Percentiles rank a stretch among this genome's conserved stretches.
phyloP scores from a whole-genome alignment of 768 basidiomycete species.

The Obba rivulosa region DNA sequence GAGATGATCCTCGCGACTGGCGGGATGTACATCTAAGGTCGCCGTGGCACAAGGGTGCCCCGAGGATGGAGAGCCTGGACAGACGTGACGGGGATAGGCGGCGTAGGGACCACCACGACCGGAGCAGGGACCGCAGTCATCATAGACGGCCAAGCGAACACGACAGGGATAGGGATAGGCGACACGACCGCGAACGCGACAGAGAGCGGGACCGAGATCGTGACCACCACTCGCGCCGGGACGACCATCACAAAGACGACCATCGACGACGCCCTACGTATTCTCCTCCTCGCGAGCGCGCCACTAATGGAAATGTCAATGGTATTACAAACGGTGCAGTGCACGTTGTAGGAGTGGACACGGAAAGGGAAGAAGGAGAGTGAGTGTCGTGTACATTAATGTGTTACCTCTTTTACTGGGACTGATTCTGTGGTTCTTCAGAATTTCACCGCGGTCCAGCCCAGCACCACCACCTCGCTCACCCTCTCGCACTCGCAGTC shows the following conservation, averaged over 20 bases:
- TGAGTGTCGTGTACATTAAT: slow-evolving; percentile 50
- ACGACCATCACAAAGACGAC: slow-evolving; percentile 21
- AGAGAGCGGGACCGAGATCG: slow-evolving; percentile 23
- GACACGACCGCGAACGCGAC: slow-evolving; percentile 30
- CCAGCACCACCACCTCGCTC: slow-evolving; percentile 24
- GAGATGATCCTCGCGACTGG: slow-evolving; percentile 61
- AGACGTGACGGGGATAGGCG: slow-evolving; percentile 27
- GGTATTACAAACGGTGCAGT: slow-evolving; percentile 1
- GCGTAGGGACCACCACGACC: slow-evolving; percentile 22
- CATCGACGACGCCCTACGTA: slow-evolving; percentile 11
- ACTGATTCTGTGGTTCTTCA: slow-evolving; percentile 22
- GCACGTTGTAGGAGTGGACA: slow-evolving; percentile 28
- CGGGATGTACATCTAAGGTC: slow-evolving; percentile 58
- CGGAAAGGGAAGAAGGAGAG: slow-evolving; percentile 90
- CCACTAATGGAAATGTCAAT: slow-evolving; percentile 8
- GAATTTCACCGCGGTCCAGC: slow-evolving; percentile 59
- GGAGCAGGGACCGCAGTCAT: slow-evolving; percentile 31
- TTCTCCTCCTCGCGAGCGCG: slow-evolving; percentile 8
- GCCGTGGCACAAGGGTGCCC: slow-evolving; percentile 22
- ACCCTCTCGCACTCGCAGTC: slow-evolving; percentile 13
- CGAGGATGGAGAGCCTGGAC: slow-evolving; percentile 31
- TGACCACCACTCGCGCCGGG: slow-evolving; percentile 23
- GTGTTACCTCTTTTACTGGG: slow-evolving; percentile 3
- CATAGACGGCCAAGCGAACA: slow-evolving; percentile 26
- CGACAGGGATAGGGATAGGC: slow-evolving; percentile 25